Conservation (phyloP, 306 rosid genomes). For the Ziziphus jujuba region DNA sequence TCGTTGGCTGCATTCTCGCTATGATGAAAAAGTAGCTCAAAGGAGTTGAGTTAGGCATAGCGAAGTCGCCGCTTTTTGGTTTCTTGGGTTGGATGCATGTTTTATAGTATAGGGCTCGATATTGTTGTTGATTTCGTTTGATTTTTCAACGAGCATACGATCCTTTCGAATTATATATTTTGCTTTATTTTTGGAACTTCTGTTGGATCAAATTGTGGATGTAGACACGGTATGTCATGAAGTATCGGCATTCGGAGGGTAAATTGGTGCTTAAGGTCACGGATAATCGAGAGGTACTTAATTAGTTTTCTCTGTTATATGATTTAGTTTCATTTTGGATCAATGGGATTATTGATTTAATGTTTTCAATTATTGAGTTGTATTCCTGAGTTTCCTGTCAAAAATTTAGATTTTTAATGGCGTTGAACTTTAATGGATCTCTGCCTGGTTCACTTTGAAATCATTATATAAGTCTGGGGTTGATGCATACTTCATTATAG, state of each 20-base stretch:
- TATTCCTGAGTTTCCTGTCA: background rate
- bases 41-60: too few species aligned
- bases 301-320: background rate
- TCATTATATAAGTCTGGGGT: too few species aligned
- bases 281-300: conserved; percentile 61
- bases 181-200: background rate
- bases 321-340: background rate
- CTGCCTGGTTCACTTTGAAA: too few species aligned
- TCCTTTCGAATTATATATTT: background rate
- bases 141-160: background rate
- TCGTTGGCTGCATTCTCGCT: too few species aligned
- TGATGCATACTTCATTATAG: too few species aligned
- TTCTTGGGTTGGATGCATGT: background rate
- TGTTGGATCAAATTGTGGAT: conserved; percentile 22
- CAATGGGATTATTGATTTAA: background rate
- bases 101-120: background rate
- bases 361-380: background rate
- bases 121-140: background rate
- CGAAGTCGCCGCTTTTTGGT: too few species aligned
- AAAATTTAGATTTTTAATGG: background rate
- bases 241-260: conserved; percentile 81
- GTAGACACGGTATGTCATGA: conserved; percentile 73
- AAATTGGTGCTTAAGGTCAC: conserved; percentile 80
- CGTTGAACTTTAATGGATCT: background rate
- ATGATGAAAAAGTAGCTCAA: too few species aligned